Evolutionary conservation across 345 rosid species (phyloP), one percentile per base, ranked within the genome.

Genomic region (Moricandia arvensis): DNA sequence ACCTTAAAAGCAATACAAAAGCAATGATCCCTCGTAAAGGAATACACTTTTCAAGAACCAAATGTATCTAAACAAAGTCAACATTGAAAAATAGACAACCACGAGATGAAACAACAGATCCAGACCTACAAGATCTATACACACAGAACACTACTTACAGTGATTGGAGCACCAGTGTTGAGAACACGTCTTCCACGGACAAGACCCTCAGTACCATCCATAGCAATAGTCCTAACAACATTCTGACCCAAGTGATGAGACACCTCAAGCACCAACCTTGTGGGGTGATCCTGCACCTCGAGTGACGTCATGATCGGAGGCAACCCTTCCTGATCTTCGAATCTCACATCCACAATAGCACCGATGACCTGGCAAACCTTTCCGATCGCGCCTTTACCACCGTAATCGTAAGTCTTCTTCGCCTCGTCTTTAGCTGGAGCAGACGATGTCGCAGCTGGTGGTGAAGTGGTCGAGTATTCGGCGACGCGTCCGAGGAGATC

Each of bases 281-380:
- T 79, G 53, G 95, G 84, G 61, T 89, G 68, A 58, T 85, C 92
- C 71, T 75, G 79, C 35, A 95, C 97, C 86, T 95, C 99, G 13
- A 95, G 89, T n/a, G 99, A 93, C 9, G 99, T 95, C 88, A 92
- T 78, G 75, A 95, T 95, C 73, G 99, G 99, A 35, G 99, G 99
- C 71, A 95, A 74, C 0, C 99, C 99, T 59, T 92, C 99, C 77
- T 78, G 81, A 67, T 72, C 77, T 1, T 89, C 84, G 62, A 92
- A 95, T 59, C 96, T 82, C 2, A 95, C 99, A 82, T 95, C 99
- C 3, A 90, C 97, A 21, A 95, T 97, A 63, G 97, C 99, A 49
- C 99, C 99, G 58, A 92, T 92, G 63, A 95, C 97, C 81, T 92
- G 99, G 55, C 97, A 95, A 1, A 95, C 96, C 61, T 86, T 83